These are phyloP conservation scores for Ustilago hordei DNA, from an alignment of 1,284 basidiomycete genomes.

Conservation along the genomic window DNA sequence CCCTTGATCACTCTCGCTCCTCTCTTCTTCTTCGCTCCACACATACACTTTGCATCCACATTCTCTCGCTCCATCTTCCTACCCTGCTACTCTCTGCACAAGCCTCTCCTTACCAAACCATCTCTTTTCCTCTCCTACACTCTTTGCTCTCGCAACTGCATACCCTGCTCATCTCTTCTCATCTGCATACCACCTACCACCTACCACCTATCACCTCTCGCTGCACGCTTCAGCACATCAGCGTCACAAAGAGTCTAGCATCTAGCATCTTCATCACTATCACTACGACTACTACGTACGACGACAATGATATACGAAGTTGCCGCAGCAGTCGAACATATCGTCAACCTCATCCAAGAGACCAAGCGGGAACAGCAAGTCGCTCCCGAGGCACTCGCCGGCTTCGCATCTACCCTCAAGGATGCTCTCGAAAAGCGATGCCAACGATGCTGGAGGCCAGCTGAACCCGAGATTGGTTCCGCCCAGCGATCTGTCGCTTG, in stretches of 20 bases:
- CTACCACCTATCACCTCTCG: background rate
- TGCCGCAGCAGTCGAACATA: constrained; percentile 47
- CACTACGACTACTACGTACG: too few relatives aligned
- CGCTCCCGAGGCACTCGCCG: constrained; percentile 29
- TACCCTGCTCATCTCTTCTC: background rate
- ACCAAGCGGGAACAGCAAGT: constrained; percentile 16
- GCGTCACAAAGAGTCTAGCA: background rate
- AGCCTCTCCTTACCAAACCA: background rate
- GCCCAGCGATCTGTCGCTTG: constrained; percentile 48
- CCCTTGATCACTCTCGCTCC: constrained; percentile 6
- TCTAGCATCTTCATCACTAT: background rate
- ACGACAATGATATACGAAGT: constrained; percentile 53
- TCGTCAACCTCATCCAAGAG: constrained; percentile 28
- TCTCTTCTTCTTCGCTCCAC: constrained; percentile 1
- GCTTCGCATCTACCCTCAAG: constrained; percentile 47
- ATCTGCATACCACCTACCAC: constrained; percentile 1
- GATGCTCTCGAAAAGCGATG: constrained; percentile 44
- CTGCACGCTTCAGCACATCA: background rate
- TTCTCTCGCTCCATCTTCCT: background rate
- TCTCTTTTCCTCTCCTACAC: background rate
- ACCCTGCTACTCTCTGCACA: background rate
- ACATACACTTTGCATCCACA: constrained; percentile 7
- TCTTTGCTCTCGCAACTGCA: constrained; percentile 2
- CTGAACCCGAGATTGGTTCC: constrained; percentile 48
- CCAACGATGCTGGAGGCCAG: constrained; percentile 32